Evolutionary conservation across 345 rosid species (phyloP).

Genomic region (Hibiscus tridactylites): DNA sequence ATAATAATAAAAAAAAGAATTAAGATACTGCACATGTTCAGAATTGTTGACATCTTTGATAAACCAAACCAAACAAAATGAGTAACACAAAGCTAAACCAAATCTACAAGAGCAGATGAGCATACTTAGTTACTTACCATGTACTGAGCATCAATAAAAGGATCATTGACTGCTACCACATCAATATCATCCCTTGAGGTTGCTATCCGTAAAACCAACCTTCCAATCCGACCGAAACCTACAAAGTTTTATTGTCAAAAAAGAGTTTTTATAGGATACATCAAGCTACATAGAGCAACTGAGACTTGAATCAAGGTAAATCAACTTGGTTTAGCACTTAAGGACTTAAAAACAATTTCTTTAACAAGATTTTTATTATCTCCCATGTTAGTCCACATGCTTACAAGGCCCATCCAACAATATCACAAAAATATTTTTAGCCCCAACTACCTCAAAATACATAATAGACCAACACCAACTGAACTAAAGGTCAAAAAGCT

Average conservation of each 20-base stretch:
- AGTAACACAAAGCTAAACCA: neutral
- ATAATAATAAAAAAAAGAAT: neutral
- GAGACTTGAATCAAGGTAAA: neutral
- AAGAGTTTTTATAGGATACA: neutral
- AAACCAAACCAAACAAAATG: neutral
- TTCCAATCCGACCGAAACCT: conserved; percentile 99
- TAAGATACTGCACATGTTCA: neutral
- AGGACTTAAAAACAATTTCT: neutral
- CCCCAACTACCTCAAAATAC: neutral
- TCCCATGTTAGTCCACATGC: neutral
- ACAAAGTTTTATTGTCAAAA: conserved; percentile 8
- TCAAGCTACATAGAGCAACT: neutral
- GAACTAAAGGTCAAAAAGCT: neutral
- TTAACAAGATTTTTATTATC: neutral
- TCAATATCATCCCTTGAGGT: conserved; percentile 84
- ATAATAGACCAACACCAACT: neutral
- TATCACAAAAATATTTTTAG: neutral
- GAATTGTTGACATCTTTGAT: neutral
- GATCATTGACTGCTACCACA: conserved; percentile 94
- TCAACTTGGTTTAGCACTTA: neutral
- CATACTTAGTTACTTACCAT: conserved; percentile 46
- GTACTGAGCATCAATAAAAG: conserved; percentile 84
- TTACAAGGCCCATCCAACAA: neutral
- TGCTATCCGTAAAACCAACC: conserved; percentile 89
- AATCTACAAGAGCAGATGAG: neutral